Evolutionary conservation across 768 basidiomycete species (phyloP).

Genomic region (Saitozyma sp.): DNA sequence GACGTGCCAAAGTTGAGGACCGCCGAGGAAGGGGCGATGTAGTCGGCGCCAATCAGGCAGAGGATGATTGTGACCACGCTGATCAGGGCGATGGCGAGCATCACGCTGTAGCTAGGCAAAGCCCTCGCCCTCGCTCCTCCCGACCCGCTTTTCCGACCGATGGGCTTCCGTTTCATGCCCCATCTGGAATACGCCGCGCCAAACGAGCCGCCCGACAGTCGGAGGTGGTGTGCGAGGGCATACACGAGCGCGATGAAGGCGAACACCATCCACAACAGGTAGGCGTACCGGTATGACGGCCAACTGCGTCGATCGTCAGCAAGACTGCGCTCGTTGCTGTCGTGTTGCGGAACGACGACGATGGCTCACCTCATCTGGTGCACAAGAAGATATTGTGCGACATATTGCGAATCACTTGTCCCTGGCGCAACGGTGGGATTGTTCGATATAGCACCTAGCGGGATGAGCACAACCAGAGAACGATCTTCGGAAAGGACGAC

Average conservation of each 20-base stretch:
- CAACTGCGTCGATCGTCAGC: constrained; percentile 21
- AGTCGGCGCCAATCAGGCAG: constrained; percentile 67
- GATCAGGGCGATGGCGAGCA: constrained; percentile 60
- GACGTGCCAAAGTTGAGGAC: constrained; percentile 55
- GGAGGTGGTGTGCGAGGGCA: constrained; percentile 45
- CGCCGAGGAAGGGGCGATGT: constrained; percentile 60
- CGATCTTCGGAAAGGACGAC: too few species aligned
- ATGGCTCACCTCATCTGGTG: constrained; percentile 50
- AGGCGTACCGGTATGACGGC: constrained; percentile 51
- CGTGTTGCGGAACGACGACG: background rate
- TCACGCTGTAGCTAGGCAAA: constrained; percentile 66
- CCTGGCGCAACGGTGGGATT: constrained; percentile 45
- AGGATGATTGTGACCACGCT: constrained; percentile 57
- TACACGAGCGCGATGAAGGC: constrained; percentile 39
- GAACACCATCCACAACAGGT: constrained; percentile 50
- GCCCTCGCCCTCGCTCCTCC: constrained; percentile 24
- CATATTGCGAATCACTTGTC: constrained; percentile 41
- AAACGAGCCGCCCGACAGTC: constrained; percentile 47
- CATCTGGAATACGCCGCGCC: constrained; percentile 62
- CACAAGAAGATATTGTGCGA: constrained; percentile 45
- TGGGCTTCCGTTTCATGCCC: constrained; percentile 51
- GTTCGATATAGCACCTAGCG: constrained; percentile 33
- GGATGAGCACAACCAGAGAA: background rate
- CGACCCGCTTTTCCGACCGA: constrained; percentile 27
- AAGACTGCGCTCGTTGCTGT: background rate